Conservation (phyloP, 768 basidiomycete genomes). For the Saitozyma podzolica region DNA sequence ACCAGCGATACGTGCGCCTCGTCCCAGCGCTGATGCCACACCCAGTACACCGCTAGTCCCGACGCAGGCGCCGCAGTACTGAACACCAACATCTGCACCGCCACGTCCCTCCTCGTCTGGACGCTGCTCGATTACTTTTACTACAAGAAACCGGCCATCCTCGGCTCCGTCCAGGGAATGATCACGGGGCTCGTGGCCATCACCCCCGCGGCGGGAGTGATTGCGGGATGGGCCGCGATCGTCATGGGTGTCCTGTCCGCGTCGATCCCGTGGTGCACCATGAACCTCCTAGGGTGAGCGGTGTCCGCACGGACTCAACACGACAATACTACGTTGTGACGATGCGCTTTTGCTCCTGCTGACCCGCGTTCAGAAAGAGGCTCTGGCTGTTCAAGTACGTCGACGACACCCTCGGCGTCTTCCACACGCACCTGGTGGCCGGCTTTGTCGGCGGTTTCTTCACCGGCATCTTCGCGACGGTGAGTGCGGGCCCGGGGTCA, state of each 20-base stretch:
- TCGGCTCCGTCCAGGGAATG: conserved; percentile 7
- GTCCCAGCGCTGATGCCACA: background rate
- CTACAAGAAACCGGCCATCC: conserved; percentile 4
- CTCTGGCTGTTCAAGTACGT: background rate
- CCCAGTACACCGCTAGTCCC: background rate
- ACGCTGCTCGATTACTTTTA: conserved; percentile 3
- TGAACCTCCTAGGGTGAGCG: conserved; percentile 4
- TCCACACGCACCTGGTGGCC: conserved; percentile 6
- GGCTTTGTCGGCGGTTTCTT: conserved; percentile 7
- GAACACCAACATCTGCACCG: conserved; percentile 9
- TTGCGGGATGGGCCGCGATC: conserved; percentile 4
- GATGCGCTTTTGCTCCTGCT: too few relatives aligned
- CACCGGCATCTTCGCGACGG: conserved; percentile 5
- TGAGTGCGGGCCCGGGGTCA: too few relatives aligned
- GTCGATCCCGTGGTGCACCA: conserved; percentile 2
- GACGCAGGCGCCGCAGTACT: conserved; percentile 6
- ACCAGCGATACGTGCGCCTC: too few relatives aligned
- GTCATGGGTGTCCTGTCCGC: conserved; percentile 5
- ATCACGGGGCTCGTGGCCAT: conserved; percentile 8
- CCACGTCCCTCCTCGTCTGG: conserved; percentile 4
- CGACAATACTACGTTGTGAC: too few relatives aligned
- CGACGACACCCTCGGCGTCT: conserved; percentile 7
- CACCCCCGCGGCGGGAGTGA: conserved; percentile 5
- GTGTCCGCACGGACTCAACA: too few relatives aligned
- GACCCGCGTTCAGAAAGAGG: too few relatives aligned